Percentiles rank a stretch among this genome's conserved stretches.
phyloP scores from a whole-genome alignment of 306 rosid genomes.

The Cucurbita pepo region DNA sequence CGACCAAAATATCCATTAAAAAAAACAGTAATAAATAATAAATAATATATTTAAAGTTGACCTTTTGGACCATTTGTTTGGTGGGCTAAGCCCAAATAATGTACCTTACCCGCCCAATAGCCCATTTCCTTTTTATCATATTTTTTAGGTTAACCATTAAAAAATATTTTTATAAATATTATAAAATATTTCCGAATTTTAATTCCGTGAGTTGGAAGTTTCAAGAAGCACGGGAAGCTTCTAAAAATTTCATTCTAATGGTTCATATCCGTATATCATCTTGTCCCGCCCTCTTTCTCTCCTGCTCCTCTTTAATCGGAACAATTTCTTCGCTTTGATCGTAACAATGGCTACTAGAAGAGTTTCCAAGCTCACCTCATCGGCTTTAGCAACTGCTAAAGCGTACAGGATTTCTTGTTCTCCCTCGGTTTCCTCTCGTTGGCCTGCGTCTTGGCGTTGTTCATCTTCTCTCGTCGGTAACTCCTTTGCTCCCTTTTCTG shows the following conservation, averaged over 20 bases:
- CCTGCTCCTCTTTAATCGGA: too few species aligned
- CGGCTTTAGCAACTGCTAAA: conserved; percentile 26
- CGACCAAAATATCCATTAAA: background rate
- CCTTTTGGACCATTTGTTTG: background rate
- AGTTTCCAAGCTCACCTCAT: conserved; percentile 35
- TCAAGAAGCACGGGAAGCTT: too few species aligned
- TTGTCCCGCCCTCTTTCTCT: background rate
- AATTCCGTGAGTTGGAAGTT: too few species aligned
- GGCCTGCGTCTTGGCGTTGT: conserved; percentile 4
- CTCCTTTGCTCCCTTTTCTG: conserved; percentile 8
- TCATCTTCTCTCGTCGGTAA: background rate
- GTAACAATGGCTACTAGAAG: conserved; percentile 47
- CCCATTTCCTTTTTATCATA: too few species aligned
- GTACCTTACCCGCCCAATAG: background rate
- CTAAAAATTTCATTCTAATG: background rate
- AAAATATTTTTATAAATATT: too few species aligned
- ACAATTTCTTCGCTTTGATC: background rate
- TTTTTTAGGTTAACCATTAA: too few species aligned
- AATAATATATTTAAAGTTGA: background rate
- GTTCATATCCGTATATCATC: background rate
- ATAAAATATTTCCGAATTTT: too few species aligned
- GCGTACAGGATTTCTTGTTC: conserved; percentile 17
- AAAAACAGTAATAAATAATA: background rate
- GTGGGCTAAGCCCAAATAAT: background rate
- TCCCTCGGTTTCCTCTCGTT: conserved; percentile 2